Evolutionary conservation across 2,329 filamentous ascomycete species (phyloP), one percentile per base, ranked within the genome.

Genomic region (Fusarium udum): DNA sequence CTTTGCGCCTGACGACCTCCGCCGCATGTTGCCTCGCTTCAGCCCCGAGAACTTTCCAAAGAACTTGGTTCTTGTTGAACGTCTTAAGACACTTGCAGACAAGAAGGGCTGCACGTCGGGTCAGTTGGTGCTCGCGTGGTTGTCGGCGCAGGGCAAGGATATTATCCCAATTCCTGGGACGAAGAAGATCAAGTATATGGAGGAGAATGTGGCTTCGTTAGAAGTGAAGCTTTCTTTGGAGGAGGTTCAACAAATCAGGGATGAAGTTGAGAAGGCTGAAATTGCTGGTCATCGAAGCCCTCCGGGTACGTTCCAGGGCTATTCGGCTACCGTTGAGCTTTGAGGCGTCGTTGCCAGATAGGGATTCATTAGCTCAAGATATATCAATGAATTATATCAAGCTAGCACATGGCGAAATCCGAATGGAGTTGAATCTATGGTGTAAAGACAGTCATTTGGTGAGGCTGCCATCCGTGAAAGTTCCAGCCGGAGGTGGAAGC

Each of bases 101-200:
- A 4, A 52, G 26, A 60, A 60, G 36, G 22, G 43, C 22, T 37
- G 32, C 43, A 60, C 45, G 9, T 6, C 36, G 14, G 57, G 57
- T 40, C 57, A 60, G 22, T 20, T 60, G 22, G 34, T 49, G 28
- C 43, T 60, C 1, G 57, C 57, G 0, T 60, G 57, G 57, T 0
- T 51, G 34, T 37, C 46, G 4, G 45, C 45, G 10, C 34, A 34
- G 45, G 57, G 36, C 7, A 36, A 52, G n/a, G 43, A 60, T 18
- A 52, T 60, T 28, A 34, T 60, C 7, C 57, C 57, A 4, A 60
- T 60, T 8, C 57, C 45, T 4, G 57, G 45, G 5, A 60, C 57
- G 34, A 60, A 52, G 22, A 60, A 52, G 45, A 60, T 60, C 6
- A 60, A 60, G 22, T 40, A 60, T 18, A 20, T 60, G 26, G 57